Percentiles rank a stretch among this genome's conserved stretches.
phyloP scores from a whole-genome alignment of 441 rosid species.

The Erysimum pusillum region DNA sequence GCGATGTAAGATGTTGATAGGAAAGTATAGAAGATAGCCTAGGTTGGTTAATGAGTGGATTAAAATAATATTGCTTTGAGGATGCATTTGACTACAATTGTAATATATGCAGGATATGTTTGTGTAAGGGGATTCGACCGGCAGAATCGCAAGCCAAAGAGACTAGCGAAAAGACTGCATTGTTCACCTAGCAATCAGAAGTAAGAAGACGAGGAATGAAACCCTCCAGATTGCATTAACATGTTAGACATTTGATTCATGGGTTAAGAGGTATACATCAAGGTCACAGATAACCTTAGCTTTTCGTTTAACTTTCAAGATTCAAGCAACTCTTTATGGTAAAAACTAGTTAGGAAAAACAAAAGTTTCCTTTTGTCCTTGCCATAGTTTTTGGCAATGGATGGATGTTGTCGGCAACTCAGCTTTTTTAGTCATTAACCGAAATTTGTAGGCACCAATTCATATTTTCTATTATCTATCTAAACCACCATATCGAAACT shows the following conservation, averaged over 20 bases:
- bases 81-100: not conserved
- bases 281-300: not conserved
- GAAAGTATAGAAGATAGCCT: not conserved
- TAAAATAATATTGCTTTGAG: not conserved
- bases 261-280: not conserved
- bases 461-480: not conserved
- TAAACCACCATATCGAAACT: not conserved
- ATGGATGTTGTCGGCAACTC: not conserved
- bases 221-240: slow-evolving; percentile 6
- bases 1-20: not conserved
- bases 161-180: slow-evolving; percentile 57
- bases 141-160: slow-evolving; percentile 50
- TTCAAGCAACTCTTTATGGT: slow-evolving; percentile 5
- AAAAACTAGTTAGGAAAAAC: not conserved
- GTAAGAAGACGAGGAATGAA: not conserved
- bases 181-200: slow-evolving; percentile 50
- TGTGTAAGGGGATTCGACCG: slow-evolving; percentile 67
- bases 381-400: not conserved
- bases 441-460: not conserved
- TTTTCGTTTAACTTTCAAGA: slow-evolving; percentile 5
- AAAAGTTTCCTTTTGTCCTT: not conserved
- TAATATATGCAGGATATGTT: slow-evolving; percentile 56
- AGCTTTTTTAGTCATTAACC: not conserved
- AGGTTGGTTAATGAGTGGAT: not conserved
- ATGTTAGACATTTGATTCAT: slow-evolving; percentile 2